Percentiles rank a stretch among this genome's conserved stretches.
These are phyloP conservation scores for Penicillium corylophilum DNA, from an alignment of 2,329 filamentous ascomycete genomes.

Conservation along the genomic window DNA sequence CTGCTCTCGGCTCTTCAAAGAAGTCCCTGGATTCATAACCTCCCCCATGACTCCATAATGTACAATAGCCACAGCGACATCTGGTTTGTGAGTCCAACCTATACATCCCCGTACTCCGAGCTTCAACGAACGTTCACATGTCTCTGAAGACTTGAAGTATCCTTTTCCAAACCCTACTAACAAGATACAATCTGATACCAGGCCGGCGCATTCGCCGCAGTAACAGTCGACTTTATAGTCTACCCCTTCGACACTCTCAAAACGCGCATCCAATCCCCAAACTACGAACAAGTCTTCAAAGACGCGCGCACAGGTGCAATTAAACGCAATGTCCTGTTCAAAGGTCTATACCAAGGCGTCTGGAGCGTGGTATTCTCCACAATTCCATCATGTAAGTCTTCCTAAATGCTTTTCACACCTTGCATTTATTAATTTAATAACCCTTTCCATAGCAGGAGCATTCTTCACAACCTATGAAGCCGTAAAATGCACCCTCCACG, in stretches of 20 bases:
- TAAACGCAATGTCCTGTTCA: conserved; percentile 59
- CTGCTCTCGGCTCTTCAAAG: neutral
- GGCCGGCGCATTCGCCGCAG: conserved; percentile 82
- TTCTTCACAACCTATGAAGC: conserved; percentile 91
- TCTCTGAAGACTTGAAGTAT: neutral
- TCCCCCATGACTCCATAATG: conserved; percentile 29
- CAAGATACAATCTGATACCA: conserved; percentile 33
- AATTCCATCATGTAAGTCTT: conserved; percentile 72
- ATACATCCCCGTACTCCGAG: neutral
- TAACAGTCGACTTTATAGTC: conserved; percentile 79
- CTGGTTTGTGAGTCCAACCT: conserved; percentile 50
- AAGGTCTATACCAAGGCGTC: conserved; percentile 82
- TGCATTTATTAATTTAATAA: too few species aligned
- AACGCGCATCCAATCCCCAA: conserved; percentile 76
- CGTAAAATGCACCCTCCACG: conserved; percentile 64
- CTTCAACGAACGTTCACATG: neutral
- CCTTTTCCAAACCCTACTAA: neutral
- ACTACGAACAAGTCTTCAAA: conserved; percentile 68
- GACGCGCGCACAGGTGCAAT: conserved; percentile 56
- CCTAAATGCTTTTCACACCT: too few species aligned
- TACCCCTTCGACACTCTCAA: conserved; percentile 90
- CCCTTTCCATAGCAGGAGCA: conserved; percentile 61
- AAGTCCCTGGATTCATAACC: too few species aligned
- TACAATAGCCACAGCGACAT: conserved; percentile 58
- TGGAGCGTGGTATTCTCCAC: conserved; percentile 83